Conservation (phyloP, 495 filamentous ascomycete species). For the Penicillium fimorum region DNA sequence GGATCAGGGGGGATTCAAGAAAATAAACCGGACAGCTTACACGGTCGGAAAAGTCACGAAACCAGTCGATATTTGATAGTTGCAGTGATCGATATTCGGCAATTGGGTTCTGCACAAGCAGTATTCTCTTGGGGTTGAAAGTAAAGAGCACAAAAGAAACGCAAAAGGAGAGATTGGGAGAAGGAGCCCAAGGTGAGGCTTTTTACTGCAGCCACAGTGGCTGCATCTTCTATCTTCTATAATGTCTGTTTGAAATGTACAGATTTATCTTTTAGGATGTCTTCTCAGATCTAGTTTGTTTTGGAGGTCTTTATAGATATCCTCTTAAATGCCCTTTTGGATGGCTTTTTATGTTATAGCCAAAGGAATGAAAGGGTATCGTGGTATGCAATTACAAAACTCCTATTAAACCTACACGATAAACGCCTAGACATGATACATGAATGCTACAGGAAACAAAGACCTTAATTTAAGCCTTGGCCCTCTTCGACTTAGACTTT, state of each 20-base stretch:
- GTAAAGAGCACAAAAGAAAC: not conserved
- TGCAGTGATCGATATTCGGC: not conserved
- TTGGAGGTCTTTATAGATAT: too few relatives aligned
- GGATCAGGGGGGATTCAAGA: constrained; percentile 11
- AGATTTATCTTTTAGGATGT: not conserved
- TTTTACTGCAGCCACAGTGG: constrained; percentile 10
- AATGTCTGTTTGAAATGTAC: not conserved
- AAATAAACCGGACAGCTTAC: not conserved
- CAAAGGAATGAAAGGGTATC: not conserved
- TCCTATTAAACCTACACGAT: constrained; percentile 6
- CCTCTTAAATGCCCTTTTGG: not conserved
- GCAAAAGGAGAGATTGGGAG: not conserved
- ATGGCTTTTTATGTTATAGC: not conserved
- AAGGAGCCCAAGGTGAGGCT: constrained; percentile 16
- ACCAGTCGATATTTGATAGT: not conserved
- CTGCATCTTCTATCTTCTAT: not conserved
- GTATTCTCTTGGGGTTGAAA: not conserved
- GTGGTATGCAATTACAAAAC: constrained; percentile 14
- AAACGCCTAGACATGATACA: constrained; percentile 10
- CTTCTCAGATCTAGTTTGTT: not conserved
- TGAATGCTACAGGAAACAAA: constrained; percentile 1
- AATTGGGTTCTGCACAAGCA: not conserved
- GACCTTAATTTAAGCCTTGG: constrained; percentile 13
- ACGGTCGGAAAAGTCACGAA: too few relatives aligned
- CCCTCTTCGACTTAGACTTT: constrained; percentile 19